Conservation (phyloP, 2,329 filamentous ascomycete species). For the Trichoderma simmonsii region DNA sequence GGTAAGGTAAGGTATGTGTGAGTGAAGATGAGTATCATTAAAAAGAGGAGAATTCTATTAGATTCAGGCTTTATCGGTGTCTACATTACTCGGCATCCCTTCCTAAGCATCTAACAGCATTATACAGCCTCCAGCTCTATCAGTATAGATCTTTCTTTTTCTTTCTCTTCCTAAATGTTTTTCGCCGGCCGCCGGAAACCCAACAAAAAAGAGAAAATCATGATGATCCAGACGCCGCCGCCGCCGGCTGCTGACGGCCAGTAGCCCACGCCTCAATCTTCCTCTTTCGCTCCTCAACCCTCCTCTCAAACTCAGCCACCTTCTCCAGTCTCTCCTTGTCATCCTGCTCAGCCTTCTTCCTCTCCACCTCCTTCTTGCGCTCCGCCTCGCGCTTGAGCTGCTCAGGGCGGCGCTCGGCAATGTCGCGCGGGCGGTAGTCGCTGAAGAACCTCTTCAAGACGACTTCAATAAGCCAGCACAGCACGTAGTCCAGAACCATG, state of each 20-base stretch:
- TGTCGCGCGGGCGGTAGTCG: conserved; percentile 91
- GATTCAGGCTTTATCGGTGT: not conserved
- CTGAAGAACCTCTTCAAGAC: conserved; percentile 81
- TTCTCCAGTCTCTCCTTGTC: conserved; percentile 53
- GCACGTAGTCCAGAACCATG: conserved; percentile 85
- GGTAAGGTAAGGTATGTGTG: too few species aligned
- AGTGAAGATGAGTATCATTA: not conserved
- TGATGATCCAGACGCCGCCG: not conserved
- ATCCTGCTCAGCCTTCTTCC: conserved; percentile 46
- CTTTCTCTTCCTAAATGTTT: not conserved
- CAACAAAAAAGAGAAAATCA: not conserved
- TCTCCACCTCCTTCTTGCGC: conserved; percentile 60
- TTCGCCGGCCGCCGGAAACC: not conserved
- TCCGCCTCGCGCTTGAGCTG: conserved; percentile 74
- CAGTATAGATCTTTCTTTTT: not conserved
- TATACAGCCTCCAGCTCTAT: not conserved
- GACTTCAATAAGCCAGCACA: conserved; percentile 86
- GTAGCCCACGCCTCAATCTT: conserved; percentile 48
- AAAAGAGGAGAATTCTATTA: not conserved
- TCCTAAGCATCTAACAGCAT: not conserved
- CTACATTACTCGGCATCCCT: not conserved
- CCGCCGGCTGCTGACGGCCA: conserved; percentile 28
- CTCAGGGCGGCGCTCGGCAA: conserved; percentile 80
- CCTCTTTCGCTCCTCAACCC: conserved; percentile 50
- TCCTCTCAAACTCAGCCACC: conserved; percentile 58